Base-by-base conservation (phyloP, 2,329 filamentous ascomycete species). In the Penicillium glabrum region DNA sequence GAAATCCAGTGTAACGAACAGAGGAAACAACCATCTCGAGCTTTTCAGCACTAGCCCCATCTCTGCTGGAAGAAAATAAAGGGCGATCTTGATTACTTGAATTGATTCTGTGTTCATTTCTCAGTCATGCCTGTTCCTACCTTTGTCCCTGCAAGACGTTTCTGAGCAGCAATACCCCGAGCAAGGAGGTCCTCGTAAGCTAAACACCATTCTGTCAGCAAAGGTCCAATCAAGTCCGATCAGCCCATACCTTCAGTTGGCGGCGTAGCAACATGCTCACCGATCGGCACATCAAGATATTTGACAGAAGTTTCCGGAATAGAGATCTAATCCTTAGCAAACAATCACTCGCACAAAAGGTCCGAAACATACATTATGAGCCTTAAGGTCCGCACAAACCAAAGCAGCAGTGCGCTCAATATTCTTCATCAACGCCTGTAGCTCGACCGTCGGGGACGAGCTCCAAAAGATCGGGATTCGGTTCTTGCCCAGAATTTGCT, bases 351-450 rank as follows among this genome's bases (percentile, higher is more conserved):
- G 3, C 23, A 27, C 11, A 27, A 5, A 39, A 14, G 50, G 31
- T 11, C 10, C 23, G 2, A 19, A 41, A 43, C 39, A 45, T 19
- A 60, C 58, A 24, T 54, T 47, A 33, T 49, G 16, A 13, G 27
- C 47, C n/a, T 47, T 16, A 5, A 58, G 47, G 31, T 59, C 60
- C n/a, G 60, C 31, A 50, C 45, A 51, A 10, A 62, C 23, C 41
- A 59, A 23, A 3, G 48, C 58, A 9, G 58, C 60, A 23, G 33
- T 53, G 8, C 23, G 23, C 27, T 49, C 37, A 21, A 61, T 54
- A 35, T 57, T 47, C 3, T 29, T n/a, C 45, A 61, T 4, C 13
- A 52, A 27, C 0, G 23, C 43, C 3, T 10, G 47, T 13, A 62
- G 29, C n/a, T 59, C 46, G 3, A 33, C 11, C 13, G 46, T 45